Evolutionary conservation across 2,329 filamentous ascomycete genomes (phyloP).

Genomic region (Ophiocordyceps camponoti-leonardi): DNA sequence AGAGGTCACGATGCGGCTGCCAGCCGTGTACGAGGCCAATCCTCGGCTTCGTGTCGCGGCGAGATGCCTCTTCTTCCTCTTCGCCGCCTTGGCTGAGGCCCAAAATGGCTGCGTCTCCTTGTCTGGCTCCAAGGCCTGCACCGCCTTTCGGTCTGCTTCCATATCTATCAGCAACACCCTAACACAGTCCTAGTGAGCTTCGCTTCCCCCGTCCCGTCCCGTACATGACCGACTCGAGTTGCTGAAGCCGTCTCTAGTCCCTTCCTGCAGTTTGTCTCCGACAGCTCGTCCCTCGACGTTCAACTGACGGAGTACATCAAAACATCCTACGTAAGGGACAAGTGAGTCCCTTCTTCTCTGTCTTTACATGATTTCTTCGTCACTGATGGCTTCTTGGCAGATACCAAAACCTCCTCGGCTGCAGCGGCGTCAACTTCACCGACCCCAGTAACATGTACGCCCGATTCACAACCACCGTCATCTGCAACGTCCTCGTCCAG

Average conservation of each 20-base stretch:
- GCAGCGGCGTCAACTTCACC: conserved; percentile 55
- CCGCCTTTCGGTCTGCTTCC: conserved; percentile 55
- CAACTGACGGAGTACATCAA: conserved; percentile 57
- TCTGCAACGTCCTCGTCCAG: conserved; percentile 90
- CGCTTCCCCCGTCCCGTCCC: conserved; percentile 7
- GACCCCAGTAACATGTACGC: conserved; percentile 77
- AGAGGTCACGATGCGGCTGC: neutral
- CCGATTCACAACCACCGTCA: conserved; percentile 76
- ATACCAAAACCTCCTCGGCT: conserved; percentile 69
- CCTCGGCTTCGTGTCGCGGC: neutral
- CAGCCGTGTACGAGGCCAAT: neutral
- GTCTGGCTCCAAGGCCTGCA: conserved; percentile 49
- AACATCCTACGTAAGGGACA: conserved; percentile 55
- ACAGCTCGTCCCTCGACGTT: conserved; percentile 58
- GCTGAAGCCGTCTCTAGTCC: conserved; percentile 35
- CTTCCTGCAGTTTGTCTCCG: conserved; percentile 70
- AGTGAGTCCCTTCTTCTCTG: conserved; percentile 39
- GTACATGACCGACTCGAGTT: neutral
- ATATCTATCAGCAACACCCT: conserved; percentile 46
- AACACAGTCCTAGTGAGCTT: conserved; percentile 44
- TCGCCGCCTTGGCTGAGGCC: conserved; percentile 16
- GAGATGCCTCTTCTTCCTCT: conserved; percentile 7
- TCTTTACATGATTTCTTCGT: neutral
- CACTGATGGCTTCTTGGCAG: conserved; percentile 24
- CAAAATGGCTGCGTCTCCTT: conserved; percentile 43